phyloP scores from a whole-genome alignment of 2,329 filamentous ascomycete genomes.

The Aspergillus calidoustus region DNA sequence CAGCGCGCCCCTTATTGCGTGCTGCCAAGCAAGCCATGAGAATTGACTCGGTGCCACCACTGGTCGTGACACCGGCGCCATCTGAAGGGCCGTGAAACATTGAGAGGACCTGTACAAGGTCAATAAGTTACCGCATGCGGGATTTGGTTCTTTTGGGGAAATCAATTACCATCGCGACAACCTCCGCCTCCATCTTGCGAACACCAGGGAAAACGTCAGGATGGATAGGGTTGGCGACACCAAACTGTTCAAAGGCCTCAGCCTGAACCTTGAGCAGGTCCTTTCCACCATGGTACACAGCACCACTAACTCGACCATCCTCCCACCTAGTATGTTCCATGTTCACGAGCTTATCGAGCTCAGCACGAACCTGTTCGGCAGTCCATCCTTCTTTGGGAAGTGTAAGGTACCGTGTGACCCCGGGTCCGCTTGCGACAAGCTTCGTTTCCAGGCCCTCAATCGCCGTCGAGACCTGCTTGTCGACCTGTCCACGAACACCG shows the following conservation, averaged over 20 bases:
- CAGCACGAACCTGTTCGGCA: conserved; percentile 75
- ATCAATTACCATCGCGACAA: conserved; percentile 85
- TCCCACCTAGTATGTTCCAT: conserved; percentile 98
- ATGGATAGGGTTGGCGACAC: conserved; percentile 94
- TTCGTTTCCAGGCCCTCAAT: conserved; percentile 81
- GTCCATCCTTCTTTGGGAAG: conserved; percentile 85
- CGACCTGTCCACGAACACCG: conserved; percentile 82
- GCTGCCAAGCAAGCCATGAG: conserved; percentile 92
- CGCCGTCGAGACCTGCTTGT: conserved; percentile 80
- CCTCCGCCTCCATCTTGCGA: conserved; percentile 97
- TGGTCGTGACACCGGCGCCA: conserved; percentile 85
- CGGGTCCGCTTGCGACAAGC: conserved; percentile 74
- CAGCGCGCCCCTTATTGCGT: conserved; percentile 82
- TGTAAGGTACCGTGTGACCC: conserved; percentile 71
- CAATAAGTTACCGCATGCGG: conserved; percentile 7
- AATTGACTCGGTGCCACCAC: conserved; percentile 94
- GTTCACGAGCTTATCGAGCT: conserved; percentile 75
- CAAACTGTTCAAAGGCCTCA: conserved; percentile 92
- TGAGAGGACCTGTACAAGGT: conserved; percentile 60
- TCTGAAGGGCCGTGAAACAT: conserved; percentile 89
- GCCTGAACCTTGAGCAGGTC: conserved; percentile 82
- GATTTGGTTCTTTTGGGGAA: not conserved
- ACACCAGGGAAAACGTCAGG: conserved; percentile 98
- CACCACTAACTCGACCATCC: conserved; percentile 90
- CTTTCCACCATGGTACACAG: conserved; percentile 92